phyloP scores from a whole-genome alignment of 352 stramenopile species.

The Phytophthora cryptogea region DNA sequence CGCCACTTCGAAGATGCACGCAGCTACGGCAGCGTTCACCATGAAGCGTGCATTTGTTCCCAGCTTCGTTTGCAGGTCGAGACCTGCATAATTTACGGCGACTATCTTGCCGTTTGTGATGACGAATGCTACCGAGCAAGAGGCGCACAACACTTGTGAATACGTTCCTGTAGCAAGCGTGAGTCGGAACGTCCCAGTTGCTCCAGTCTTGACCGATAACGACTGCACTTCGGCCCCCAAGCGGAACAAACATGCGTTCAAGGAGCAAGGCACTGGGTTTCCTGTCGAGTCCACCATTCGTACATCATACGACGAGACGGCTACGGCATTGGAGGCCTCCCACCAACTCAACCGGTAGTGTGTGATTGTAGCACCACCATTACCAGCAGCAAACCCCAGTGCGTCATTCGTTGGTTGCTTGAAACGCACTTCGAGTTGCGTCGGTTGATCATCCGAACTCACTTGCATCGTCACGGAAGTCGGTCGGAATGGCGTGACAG shows the following conservation, averaged over 20 bases:
- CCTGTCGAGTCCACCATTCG: slow-evolving; percentile 45
- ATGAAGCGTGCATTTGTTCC: slow-evolving; percentile 76
- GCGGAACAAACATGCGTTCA: slow-evolving; percentile 77
- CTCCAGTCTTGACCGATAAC: slow-evolving; percentile 71
- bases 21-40: slow-evolving; percentile 44
- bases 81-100: slow-evolving; percentile 70
- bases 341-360: slow-evolving; percentile 70
- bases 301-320: slow-evolving; percentile 54
- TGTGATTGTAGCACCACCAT: slow-evolving; percentile 63
- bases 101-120: slow-evolving; percentile 6
- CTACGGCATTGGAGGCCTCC: slow-evolving; percentile 40
- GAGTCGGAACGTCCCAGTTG: slow-evolving; percentile 71
- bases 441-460: slow-evolving; percentile 71
- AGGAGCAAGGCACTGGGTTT: slow-evolving; percentile 34
- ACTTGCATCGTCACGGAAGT: slow-evolving; percentile 75
- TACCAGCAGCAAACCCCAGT: slow-evolving; percentile 55
- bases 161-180: slow-evolving; percentile 53
- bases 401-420: slow-evolving; percentile 70
- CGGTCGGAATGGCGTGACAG: slow-evolving; percentile 71
- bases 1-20: slow-evolving; percentile 65
- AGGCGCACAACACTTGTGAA: slow-evolving; percentile 36
- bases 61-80: slow-evolving; percentile 72
- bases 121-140: slow-evolving; percentile 47
- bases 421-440: slow-evolving; percentile 82
- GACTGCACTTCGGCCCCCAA: slow-evolving; percentile 93